Conservation (phyloP, 768 basidiomycete species). For the Royoungia palumana region DNA sequence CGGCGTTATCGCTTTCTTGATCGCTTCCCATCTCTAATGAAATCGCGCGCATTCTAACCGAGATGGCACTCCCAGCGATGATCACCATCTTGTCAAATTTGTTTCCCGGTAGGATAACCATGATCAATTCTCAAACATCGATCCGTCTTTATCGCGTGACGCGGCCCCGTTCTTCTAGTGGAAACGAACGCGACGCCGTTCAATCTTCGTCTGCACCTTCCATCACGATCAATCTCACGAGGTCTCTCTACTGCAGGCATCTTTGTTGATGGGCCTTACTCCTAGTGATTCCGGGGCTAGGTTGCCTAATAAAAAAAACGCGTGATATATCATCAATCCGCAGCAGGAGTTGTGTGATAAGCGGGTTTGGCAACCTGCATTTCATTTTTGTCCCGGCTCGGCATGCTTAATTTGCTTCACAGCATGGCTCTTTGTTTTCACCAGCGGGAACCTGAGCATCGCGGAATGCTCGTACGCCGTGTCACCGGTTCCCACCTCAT, state of each 20-base stretch:
- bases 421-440: not conserved
- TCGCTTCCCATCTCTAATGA: not conserved
- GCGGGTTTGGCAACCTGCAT: constrained; percentile 6
- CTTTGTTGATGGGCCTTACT: constrained; percentile 4
- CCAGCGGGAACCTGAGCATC: constrained; percentile 9
- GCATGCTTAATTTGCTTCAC: constrained; percentile 4
- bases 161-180: constrained; percentile 3
- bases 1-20: not conserved
- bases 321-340: constrained; percentile 7
- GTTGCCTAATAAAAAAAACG: constrained; percentile 4
- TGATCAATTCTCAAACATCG: constrained; percentile 9
- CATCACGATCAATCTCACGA: constrained; percentile 4
- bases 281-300: not conserved
- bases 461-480: constrained; percentile 20
- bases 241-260: not conserved
- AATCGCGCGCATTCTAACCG: constrained; percentile 2
- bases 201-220: constrained; percentile 10
- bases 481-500: not conserved
- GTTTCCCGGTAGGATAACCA: constrained; percentile 10
- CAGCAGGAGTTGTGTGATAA: constrained; percentile 4
- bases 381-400: not conserved
- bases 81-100: constrained; percentile 5
- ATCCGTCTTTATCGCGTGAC: constrained; percentile 21
- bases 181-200: constrained; percentile 7
- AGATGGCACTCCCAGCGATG: constrained; percentile 5